These are phyloP conservation scores for Psophocarpus tetragonolobus DNA, from an alignment of 306 rosid genomes.

Conservation along the genomic window DNA sequence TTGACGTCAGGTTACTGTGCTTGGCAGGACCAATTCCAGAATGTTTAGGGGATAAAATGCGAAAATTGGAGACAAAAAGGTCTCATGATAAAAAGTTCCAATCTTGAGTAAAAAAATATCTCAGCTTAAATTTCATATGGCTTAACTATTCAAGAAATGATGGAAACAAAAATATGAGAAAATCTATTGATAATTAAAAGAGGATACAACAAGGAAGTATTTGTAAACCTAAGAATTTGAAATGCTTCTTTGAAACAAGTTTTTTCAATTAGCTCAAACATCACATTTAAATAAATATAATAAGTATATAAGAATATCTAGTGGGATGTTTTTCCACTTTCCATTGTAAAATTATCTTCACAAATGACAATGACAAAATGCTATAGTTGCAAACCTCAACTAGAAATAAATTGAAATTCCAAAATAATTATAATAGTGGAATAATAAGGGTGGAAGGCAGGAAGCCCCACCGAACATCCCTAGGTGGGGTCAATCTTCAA, in stretches of 20 bases:
- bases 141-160: not conserved
- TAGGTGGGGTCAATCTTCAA: not conserved
- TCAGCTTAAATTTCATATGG: not conserved
- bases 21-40: constrained; percentile 20
- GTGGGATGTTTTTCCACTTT: not conserved
- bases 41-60: constrained; percentile 16
- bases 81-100: not conserved
- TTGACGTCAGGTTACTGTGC: constrained; percentile 15
- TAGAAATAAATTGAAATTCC: not conserved
- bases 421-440: constrained; percentile 1
- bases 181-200: constrained; percentile 10
- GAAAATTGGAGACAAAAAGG: not conserved
- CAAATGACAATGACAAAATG: not conserved
- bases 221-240: constrained; percentile 10
- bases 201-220: not conserved
- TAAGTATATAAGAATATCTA: not conserved
- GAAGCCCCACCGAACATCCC: not conserved
- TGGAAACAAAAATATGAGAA: not conserved
- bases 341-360: not conserved
- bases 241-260: constrained; percentile 1
- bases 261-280: not conserved
- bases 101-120: not conserved
- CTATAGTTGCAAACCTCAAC: not conserved
- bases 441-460: not conserved
- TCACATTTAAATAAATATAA: not conserved